These are phyloP conservation scores for Agaricus subrufescens DNA, from an alignment of 768 basidiomycete species.

Conservation along the genomic window DNA sequence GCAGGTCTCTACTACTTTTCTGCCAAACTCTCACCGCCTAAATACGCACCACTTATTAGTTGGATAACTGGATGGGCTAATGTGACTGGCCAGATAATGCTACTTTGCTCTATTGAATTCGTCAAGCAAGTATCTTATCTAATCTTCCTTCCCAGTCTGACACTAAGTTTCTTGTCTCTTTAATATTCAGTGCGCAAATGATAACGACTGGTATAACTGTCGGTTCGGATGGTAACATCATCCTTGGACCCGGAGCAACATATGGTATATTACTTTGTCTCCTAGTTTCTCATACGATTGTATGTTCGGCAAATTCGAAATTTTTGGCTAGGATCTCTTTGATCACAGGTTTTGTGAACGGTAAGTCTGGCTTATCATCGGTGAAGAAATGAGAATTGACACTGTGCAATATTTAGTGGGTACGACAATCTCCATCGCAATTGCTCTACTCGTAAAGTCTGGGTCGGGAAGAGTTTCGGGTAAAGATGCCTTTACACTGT, in stretches of 20 bases:
- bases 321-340: slow-evolving; percentile 54
- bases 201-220: slow-evolving; percentile 57
- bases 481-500: slow-evolving; percentile 51
- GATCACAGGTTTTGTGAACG: slow-evolving; percentile 51
- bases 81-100: slow-evolving; percentile 51
- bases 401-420: slow-evolving; percentile 31
- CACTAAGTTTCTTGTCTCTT: no score
- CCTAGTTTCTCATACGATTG: slow-evolving; percentile 48
- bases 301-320: slow-evolving; percentile 54
- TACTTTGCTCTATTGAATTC: slow-evolving; percentile 57
- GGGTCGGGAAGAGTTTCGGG: slow-evolving; percentile 46
- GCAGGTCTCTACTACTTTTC: slow-evolving; percentile 80
- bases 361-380: slow-evolving; percentile 23
- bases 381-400: neutral
- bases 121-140: slow-evolving; percentile 28
- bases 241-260: slow-evolving; percentile 43
- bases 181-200: slow-evolving; percentile 44
- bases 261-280: slow-evolving; percentile 56
- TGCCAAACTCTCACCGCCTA: slow-evolving; percentile 62
- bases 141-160: no score
- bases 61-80: slow-evolving; percentile 47
- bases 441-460: slow-evolving; percentile 45
- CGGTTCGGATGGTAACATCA: slow-evolving; percentile 42
- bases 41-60: slow-evolving; percentile 57
- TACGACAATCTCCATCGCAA: slow-evolving; percentile 51